These are phyloP conservation scores for Lagerstroemia speciosa DNA, from an alignment of 345 rosid species.

Conservation along the genomic window DNA sequence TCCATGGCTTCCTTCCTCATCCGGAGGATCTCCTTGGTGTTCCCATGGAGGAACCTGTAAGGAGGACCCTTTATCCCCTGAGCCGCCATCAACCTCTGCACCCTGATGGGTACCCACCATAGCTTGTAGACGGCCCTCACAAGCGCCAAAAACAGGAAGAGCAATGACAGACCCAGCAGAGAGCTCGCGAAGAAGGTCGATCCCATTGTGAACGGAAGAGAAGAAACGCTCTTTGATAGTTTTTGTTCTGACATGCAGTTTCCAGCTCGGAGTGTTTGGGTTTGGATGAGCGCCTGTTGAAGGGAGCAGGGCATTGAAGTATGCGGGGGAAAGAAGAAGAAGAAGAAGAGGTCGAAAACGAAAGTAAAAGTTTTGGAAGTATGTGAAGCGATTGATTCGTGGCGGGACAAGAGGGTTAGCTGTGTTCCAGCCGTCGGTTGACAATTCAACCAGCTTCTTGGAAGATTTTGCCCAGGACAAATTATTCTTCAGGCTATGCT, in stretches of 20 bases:
- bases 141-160: background rate
- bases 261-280: too few relatives aligned
- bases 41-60: conserved; percentile 16
- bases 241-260: too few relatives aligned
- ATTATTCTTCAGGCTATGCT: too few relatives aligned
- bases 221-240: too few relatives aligned
- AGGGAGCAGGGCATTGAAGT: too few relatives aligned
- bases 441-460: too few relatives aligned
- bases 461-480: too few relatives aligned
- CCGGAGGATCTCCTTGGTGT: conserved; percentile 4
- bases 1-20: conserved; percentile 11
- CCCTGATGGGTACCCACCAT: conserved; percentile 11
- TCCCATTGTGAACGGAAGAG: background rate
- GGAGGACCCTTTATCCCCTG: conserved; percentile 14
- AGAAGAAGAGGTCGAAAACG: too few relatives aligned
- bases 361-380: background rate
- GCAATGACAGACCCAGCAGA: conserved; percentile 3
- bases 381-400: background rate
- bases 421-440: too few relatives aligned
- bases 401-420: background rate
- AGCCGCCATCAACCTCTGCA: conserved; percentile 13
- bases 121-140: conserved; percentile 7
- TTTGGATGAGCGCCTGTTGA: too few relatives aligned
- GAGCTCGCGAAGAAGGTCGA: background rate
- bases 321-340: too few relatives aligned